Percentiles rank a stretch among this genome's conserved stretches.
phyloP scores from a whole-genome alignment of 2,329 filamentous ascomycete genomes.

The Nothophaeocryptopus gaeumannii region DNA sequence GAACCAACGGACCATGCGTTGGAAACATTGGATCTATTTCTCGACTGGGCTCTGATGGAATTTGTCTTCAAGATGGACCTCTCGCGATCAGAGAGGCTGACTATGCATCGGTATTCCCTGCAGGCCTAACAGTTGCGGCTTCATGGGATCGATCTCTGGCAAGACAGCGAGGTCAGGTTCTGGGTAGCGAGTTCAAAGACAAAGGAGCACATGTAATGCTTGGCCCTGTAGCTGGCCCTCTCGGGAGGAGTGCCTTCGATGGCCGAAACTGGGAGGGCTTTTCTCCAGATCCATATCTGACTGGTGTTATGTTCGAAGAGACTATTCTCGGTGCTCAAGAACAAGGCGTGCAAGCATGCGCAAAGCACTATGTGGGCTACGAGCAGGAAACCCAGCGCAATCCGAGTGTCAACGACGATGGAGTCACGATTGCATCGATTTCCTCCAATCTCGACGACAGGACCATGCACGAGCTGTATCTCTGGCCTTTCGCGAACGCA shows the following conservation, averaged over 20 bases:
- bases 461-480: slow-evolving; percentile 73
- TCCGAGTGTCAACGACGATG: slow-evolving; percentile 22
- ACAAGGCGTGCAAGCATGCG: slow-evolving; percentile 68
- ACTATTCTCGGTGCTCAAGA: slow-evolving; percentile 75
- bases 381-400: slow-evolving; percentile 44
- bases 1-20: slow-evolving; percentile 34
- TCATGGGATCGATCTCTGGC: slow-evolving; percentile 86
- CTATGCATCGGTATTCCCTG: slow-evolving; percentile 81
- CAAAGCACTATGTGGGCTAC: slow-evolving; percentile 61
- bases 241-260: slow-evolving; percentile 79
- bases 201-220: slow-evolving; percentile 75
- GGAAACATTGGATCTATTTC: slow-evolving; percentile 45
- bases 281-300: slow-evolving; percentile 79
- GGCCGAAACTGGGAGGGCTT: slow-evolving; percentile 93
- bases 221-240: slow-evolving; percentile 77
- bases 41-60: slow-evolving; percentile 66
- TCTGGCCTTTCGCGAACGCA: slow-evolving; percentile 39
- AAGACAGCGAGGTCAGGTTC: slow-evolving; percentile 71
- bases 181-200: slow-evolving; percentile 67
- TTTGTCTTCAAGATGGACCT: slow-evolving; percentile 84
- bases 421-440: slow-evolving; percentile 34
- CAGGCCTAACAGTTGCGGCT: slow-evolving; percentile 81
- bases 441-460: slow-evolving; percentile 47
- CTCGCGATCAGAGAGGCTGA: slow-evolving; percentile 78
- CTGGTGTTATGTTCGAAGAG: slow-evolving; percentile 73